phyloP scores from a whole-genome alignment of 305 asterid genomes.

The Petunia hybrid region DNA sequence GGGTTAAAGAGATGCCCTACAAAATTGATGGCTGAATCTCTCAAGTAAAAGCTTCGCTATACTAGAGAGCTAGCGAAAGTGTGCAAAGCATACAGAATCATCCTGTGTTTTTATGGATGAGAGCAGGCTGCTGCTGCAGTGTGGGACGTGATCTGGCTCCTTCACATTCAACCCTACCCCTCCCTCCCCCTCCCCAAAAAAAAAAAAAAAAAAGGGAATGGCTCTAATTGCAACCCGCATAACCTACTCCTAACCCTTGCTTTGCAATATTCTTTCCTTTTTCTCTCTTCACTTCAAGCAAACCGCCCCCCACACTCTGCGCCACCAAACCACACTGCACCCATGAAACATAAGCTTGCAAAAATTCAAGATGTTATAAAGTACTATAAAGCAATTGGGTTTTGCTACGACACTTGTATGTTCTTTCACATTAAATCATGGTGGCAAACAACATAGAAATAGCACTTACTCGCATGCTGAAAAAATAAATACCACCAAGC shows the following conservation, averaged over 20 bases:
- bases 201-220: neutral
- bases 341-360: conserved; percentile 9
- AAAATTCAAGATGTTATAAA: neutral
- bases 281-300: neutral
- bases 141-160: neutral
- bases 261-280: neutral
- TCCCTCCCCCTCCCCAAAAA: too few relatives aligned
- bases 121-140: neutral
- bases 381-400: neutral
- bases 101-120: neutral
- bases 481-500: neutral
- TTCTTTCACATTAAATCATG: conserved; percentile 4
- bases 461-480: neutral
- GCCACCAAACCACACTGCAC: neutral
- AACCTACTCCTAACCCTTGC: neutral
- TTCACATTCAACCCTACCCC: neutral
- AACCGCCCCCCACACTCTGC: conserved; percentile 3
- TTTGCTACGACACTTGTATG: neutral
- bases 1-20: neutral
- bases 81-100: neutral
- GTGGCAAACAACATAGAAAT: neutral
- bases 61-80: neutral
- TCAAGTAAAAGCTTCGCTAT: neutral
- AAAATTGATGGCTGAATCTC: neutral
- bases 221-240: neutral